Base-by-base conservation (phyloP, 2,329 filamentous ascomycete species). In the Claviceps capensis region DNA sequence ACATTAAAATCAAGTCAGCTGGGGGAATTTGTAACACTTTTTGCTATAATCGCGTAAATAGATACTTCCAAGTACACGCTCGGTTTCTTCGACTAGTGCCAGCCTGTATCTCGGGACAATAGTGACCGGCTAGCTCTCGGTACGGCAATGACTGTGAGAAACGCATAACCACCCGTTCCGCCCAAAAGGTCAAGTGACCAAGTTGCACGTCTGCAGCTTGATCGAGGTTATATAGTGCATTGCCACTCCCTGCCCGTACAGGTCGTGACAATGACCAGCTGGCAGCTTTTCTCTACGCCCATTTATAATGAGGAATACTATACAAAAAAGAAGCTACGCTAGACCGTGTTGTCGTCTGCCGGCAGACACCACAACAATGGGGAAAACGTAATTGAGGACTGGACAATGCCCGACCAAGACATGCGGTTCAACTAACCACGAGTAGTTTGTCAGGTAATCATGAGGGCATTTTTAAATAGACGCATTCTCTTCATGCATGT, bases 371-470 rank as follows among this genome's bases (percentile, higher is more conserved):
- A 42, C 11, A 19, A 26, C n/a, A 42, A 9, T 6, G 22, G 19
- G 14, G 17, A 26, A 34, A 3, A 36, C 11, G 14, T 46, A 34
- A 17, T 26, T 34, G 37, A 26, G 17, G 2, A 47, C 11, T 8
- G 37, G 9, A 19, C 13, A 50, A 41, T 13, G 36, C 14, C 9
- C 37, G 37, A 3, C 19, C 37, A 30, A 11, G 14, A 54, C 42
- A 52, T 16, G 14, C 36, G 19, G 16, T 52, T 8, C 13, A 36
- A 23, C 17, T 11, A 17, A 16, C 5, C 26, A 6, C 16, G 13
- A 13, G 22, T 2, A 9, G n/a, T 30, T 38, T 4, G 36, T 68
- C 63, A 78, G 48, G 73, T 79, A 55, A 77, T 67, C 75, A 79
- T 78, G 6, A 70, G 66, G 52, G 73, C 73, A 44, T 72, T 63